phyloP scores from a whole-genome alignment of 2,329 filamentous ascomycete genomes.

The Neofusicoccum parvum region DNA sequence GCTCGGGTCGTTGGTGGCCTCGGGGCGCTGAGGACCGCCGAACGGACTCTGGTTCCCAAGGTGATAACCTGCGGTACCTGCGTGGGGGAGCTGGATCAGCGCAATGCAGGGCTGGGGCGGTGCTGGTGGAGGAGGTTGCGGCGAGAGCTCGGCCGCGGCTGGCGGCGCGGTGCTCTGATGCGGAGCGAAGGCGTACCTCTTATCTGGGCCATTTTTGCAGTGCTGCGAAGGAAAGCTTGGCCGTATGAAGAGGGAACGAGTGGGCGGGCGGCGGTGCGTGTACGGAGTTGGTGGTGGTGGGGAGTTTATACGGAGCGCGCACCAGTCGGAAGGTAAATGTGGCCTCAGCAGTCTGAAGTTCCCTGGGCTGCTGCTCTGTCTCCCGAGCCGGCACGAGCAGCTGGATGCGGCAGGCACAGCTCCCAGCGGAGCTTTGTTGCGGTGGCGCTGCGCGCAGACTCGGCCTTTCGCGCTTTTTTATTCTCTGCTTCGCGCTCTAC shows the following conservation, averaged over 20 bases:
- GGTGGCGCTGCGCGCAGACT: not conserved
- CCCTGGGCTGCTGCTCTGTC: not conserved
- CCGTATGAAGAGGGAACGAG: not conserved
- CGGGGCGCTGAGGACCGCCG: conserved; percentile 60
- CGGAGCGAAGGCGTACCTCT: not conserved
- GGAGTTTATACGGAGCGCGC: not conserved
- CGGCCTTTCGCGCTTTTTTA: not conserved
- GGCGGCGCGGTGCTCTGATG: not conserved
- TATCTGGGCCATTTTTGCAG: conserved; percentile 17
- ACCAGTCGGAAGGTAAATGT: not conserved
- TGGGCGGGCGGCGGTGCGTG: conserved; percentile 5
- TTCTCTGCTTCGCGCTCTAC: not conserved
- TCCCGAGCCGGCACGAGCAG: not conserved
- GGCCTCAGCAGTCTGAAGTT: not conserved
- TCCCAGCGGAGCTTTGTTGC: conserved; percentile 3
- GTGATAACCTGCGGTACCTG: conserved; percentile 75
- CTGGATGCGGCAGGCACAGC: not conserved
- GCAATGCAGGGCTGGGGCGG: not conserved
- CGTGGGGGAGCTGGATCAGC: not conserved
- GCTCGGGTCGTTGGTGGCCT: conserved; percentile 69
- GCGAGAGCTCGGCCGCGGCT: conserved; percentile 14
- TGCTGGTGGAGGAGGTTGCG: not conserved
- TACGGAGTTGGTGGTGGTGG: conserved; percentile 8
- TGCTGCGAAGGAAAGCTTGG: conserved; percentile 23
- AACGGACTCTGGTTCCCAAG: conserved; percentile 75